Conservation (phyloP, 2,329 filamentous ascomycete genomes). For the Bipolaris sorokiniana region DNA sequence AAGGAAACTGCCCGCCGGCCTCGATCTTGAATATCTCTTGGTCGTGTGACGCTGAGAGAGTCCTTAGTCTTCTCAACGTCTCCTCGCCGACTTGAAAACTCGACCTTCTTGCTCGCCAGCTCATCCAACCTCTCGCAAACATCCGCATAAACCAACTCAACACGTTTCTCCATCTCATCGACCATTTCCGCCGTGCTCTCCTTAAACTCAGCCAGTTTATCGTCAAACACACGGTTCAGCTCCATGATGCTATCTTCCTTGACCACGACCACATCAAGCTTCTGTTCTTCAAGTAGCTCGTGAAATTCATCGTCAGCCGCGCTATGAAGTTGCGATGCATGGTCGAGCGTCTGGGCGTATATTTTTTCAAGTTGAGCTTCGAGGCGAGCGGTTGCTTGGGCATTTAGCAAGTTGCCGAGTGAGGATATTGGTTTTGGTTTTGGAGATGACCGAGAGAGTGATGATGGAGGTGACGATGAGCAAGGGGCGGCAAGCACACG, state of each 20-base stretch:
- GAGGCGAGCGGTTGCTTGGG: neutral
- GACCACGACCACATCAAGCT: slow-evolving; percentile 2
- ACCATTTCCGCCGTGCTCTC: slow-evolving; percentile 6
- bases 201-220: slow-evolving; percentile 10
- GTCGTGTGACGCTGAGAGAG: neutral
- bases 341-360: slow-evolving; percentile 10
- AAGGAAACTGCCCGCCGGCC: neutral
- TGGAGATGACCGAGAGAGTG: neutral
- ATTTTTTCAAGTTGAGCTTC: slow-evolving; percentile 7
- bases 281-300: slow-evolving; percentile 15
- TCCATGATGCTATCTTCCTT: slow-evolving; percentile 12
- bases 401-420: slow-evolving; percentile 12
- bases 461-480: neutral
- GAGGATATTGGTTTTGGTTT: neutral
- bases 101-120: neutral
- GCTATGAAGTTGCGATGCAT: slow-evolving; percentile 12
- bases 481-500: neutral
- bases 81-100: neutral
- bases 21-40: neutral
- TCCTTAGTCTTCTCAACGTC: neutral
- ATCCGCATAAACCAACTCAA: neutral
- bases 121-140: neutral
- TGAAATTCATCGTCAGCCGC: slow-evolving; percentile 16
- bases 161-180: slow-evolving; percentile 1
- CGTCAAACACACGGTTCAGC: slow-evolving; percentile 2